Evolutionary conservation across 176 grass and related monocot species (phyloP), one percentile per base, ranked within the genome.

Genomic region (Miscanthus lutarioriparius): DNA sequence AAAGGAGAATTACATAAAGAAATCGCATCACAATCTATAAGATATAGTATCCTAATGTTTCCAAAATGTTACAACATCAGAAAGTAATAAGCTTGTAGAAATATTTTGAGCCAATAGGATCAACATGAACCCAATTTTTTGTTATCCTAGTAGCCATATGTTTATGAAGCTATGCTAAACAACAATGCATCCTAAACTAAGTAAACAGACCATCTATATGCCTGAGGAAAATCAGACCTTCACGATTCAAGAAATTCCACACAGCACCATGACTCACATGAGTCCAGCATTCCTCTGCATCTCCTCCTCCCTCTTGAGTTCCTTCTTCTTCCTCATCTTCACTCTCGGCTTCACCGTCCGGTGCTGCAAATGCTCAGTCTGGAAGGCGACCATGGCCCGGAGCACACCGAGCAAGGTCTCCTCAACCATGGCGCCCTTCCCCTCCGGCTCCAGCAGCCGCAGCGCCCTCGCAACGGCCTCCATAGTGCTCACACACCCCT

Each of bases 391-490:
- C 96, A 98, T 98, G 6, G 89, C 91, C 74, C 85, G 75, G 61
- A 95, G 79, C 78, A 87, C 82, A 27, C 81, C 74, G 17, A 98
- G 51, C 80, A 98, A 72, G 17, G 35, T 75, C 33, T 80, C 91
- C 87, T 98, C 93, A 2, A 93, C 25, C 81, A 86, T 66, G 28
- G 16, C 20, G 35, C 96, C 93, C 0, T 32, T 70, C 47, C 53
- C 80, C 5, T 93, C 87, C 14, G 80, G 85, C 83, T 98, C 96
- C 26, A 98, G 89, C 65, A 98, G 33, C 76, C 91, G 59, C 78
- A 98, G 83, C 64, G 93, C 91, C 89, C 96, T 95, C 35, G 93
- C 91, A 0, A 81, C 93, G 33, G 93, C 96, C 83, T 98, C 96
- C 81, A 92, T 88, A 0, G 93, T 98, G 80, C 89, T 98, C 25